Conservation (phyloP, 352 stramenopile species). For the Pythium rishiriense region DNA sequence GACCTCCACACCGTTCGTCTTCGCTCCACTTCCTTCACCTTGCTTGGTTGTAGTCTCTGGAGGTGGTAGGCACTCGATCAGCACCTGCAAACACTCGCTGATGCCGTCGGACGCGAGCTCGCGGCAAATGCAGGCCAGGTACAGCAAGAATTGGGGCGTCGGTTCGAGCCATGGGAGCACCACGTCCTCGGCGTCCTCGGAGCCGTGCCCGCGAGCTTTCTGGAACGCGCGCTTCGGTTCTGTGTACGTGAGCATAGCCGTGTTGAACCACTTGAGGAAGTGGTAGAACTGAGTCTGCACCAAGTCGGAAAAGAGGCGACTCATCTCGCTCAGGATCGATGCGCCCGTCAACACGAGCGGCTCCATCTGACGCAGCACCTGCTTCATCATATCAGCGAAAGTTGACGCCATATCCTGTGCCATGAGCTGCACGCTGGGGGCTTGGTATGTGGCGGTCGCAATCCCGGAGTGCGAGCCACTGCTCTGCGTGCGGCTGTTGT, state of each 20-base stretch:
- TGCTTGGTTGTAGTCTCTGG: neutral
- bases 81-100: slow-evolving; percentile 59
- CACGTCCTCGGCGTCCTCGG: slow-evolving; percentile 34
- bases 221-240: slow-evolving; percentile 67
- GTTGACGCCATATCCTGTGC: slow-evolving; percentile 52
- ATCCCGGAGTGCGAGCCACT: slow-evolving; percentile 16
- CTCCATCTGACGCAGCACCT: slow-evolving; percentile 78
- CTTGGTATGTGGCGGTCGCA: slow-evolving; percentile 15
- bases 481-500: slow-evolving; percentile 24
- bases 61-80: slow-evolving; percentile 70
- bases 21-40: slow-evolving; percentile 5
- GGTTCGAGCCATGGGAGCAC: slow-evolving; percentile 56
- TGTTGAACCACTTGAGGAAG: slow-evolving; percentile 84
- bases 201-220: neutral
- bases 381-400: slow-evolving; percentile 78
- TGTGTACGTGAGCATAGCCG: slow-evolving; percentile 59
- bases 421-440: slow-evolving; percentile 51
- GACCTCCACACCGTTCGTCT: slow-evolving; percentile 44
- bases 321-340: slow-evolving; percentile 70
- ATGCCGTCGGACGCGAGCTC: slow-evolving; percentile 68
- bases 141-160: slow-evolving; percentile 68
- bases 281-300: slow-evolving; percentile 80
- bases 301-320: slow-evolving; percentile 71
- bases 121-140: slow-evolving; percentile 68
- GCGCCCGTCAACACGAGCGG: slow-evolving; percentile 69